Percentiles rank a stretch among this genome's conserved stretches.
Conservation (phyloP, 495 filamentous ascomycete species). For the Mytilinidion resinicola region DNA sequence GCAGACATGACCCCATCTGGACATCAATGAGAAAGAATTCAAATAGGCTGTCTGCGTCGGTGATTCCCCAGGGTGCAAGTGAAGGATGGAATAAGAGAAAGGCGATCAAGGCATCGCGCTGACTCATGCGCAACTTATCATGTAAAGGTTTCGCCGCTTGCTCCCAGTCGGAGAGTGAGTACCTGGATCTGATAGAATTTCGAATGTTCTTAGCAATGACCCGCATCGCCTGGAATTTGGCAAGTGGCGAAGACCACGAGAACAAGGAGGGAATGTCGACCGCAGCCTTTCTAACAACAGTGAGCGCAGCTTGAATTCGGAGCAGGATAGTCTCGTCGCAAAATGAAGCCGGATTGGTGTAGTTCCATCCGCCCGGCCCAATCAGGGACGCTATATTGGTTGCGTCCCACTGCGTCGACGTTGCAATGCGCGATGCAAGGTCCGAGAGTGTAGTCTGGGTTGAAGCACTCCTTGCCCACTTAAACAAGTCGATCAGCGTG, state of each 20-base stretch:
- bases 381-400: too few species aligned
- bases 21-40: conserved; percentile 39
- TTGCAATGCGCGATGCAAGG: too few species aligned
- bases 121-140: not conserved
- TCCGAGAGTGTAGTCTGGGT: too few species aligned
- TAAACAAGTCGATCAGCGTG: too few species aligned
- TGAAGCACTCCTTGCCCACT: too few species aligned
- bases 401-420: too few species aligned
- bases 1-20: conserved; percentile 31
- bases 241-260: not conserved
- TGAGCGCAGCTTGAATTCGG: too few species aligned
- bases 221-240: not conserved
- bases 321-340: too few species aligned
- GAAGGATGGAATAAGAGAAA: not conserved
- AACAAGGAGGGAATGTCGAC: not conserved
- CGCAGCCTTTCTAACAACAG: too few species aligned
- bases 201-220: not conserved
- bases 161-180: not conserved
- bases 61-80: not conserved
- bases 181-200: not conserved
- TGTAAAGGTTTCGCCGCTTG: not conserved
- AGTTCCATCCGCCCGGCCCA: too few species aligned
- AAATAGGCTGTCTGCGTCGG: conserved; percentile 32
- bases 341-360: too few species aligned
- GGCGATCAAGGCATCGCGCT: conserved; percentile 1